These are phyloP conservation scores for Paramecium sonneborni DNA, from an alignment of 73 alveolate genomes.

Conservation along the genomic window DNA sequence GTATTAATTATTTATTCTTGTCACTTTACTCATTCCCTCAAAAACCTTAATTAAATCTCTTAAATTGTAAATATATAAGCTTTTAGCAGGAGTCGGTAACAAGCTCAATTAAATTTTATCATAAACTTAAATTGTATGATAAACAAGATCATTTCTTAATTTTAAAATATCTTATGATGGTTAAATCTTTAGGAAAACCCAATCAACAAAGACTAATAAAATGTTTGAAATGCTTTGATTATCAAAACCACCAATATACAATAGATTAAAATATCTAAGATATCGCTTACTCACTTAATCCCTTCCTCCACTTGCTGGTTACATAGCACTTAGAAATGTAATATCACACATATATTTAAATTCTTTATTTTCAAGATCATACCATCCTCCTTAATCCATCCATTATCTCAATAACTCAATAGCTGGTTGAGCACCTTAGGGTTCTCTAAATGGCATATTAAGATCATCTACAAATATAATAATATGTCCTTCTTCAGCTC, in stretches of 20 bases:
- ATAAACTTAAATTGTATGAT: conserved; percentile 35
- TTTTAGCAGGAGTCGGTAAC: conserved; percentile 96
- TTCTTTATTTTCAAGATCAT: conserved; percentile 83
- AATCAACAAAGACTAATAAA: conserved; percentile 23
- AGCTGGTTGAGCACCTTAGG: conserved; percentile 75
- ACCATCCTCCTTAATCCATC: conserved; percentile 98
- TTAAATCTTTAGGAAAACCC: conserved; percentile 46
- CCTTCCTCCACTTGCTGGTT: conserved; percentile 58
- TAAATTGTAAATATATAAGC: conserved; percentile 82
- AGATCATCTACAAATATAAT: conserved; percentile 84
- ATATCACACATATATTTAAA: conserved; percentile 85
- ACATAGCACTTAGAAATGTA: conserved; percentile 78
- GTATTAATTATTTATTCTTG: conserved; percentile 62
- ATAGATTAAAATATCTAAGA: conserved; percentile 74
- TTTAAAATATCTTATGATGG: not conserved
- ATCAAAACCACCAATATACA: conserved; percentile 72
- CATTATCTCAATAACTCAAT: conserved; percentile 97
- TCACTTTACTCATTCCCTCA: conserved; percentile 87
- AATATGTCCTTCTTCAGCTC: conserved; percentile 92
- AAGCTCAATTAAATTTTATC: conserved; percentile 64
- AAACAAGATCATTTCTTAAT: conserved; percentile 4
- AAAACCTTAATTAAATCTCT: conserved; percentile 95
- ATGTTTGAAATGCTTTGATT: conserved; percentile 53
- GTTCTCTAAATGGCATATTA: conserved; percentile 97
- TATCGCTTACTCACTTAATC: conserved; percentile 76